Evolutionary conservation across 441 rosid genomes (phyloP).

Genomic region (Corymbia calophylla): DNA sequence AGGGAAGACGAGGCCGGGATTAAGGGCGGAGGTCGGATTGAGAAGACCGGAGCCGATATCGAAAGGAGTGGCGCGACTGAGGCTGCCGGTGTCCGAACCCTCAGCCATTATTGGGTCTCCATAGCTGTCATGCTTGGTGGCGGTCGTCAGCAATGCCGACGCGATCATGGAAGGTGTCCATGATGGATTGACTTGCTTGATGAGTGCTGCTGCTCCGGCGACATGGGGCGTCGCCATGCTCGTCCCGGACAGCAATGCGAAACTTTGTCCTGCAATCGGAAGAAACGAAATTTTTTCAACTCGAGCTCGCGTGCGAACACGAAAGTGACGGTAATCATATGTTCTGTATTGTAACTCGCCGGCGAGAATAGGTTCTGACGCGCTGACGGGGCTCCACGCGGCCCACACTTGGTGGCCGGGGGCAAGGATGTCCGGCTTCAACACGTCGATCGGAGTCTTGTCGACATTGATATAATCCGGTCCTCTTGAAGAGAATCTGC

Average conservation of each 20-base stretch:
- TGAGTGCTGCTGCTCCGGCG: slow-evolving; percentile 65
- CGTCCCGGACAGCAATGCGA: slow-evolving; percentile 80
- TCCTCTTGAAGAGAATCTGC: slow-evolving; percentile 62
- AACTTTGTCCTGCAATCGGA: slow-evolving; percentile 37
- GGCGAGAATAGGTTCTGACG: slow-evolving; percentile 41
- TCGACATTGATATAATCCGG: slow-evolving; percentile 38
- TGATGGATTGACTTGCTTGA: slow-evolving; percentile 62
- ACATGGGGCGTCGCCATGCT: slow-evolving; percentile 95
- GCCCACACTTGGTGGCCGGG: slow-evolving; percentile 78
- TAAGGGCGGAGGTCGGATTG: slow-evolving; percentile 53
- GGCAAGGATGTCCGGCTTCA: slow-evolving; percentile 61
- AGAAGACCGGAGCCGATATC: slow-evolving; percentile 78
- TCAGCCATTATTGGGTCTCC: slow-evolving; percentile 58
- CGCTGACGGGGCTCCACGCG: slow-evolving; percentile 68
- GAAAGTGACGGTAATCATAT: neutral
- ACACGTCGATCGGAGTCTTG: slow-evolving; percentile 33
- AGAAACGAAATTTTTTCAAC: neutral
- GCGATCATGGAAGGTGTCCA: slow-evolving; percentile 88
- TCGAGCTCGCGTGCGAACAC: neutral
- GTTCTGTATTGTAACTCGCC: slow-evolving; percentile 14
- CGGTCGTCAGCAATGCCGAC: slow-evolving; percentile 80
- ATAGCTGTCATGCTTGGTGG: slow-evolving; percentile 33
- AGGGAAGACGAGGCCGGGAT: slow-evolving; percentile 75
- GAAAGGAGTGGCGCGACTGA: slow-evolving; percentile 44
- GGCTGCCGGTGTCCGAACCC: slow-evolving; percentile 26